Evolutionary conservation across 2,329 filamentous ascomycete species (phyloP).

Genomic region (Colletotrichum coccodes): DNA sequence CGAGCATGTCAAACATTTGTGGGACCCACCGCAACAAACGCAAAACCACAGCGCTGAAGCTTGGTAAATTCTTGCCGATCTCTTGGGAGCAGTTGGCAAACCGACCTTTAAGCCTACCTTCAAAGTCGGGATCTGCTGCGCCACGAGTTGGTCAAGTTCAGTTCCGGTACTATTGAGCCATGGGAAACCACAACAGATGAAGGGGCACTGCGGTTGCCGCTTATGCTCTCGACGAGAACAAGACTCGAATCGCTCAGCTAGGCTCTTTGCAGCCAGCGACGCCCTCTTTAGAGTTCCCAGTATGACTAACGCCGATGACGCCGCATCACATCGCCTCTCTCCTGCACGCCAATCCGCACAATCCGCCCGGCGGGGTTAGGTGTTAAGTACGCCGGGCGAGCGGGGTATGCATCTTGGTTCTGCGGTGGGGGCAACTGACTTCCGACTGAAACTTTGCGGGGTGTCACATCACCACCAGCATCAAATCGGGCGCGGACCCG

Average conservation of each 20-base stretch:
- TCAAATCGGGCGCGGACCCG: conserved; percentile 20
- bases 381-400: background rate
- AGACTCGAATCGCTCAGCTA: background rate
- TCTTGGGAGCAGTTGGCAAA: too few relatives aligned
- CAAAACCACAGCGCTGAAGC: too few relatives aligned
- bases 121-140: too few relatives aligned
- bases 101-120: too few relatives aligned
- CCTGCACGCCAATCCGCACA: background rate
- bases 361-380: conserved; percentile 12
- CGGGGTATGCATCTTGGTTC: conserved; percentile 7
- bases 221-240: too few relatives aligned
- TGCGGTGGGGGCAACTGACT: conserved; percentile 2
- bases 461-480: background rate
- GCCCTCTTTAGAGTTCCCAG: background rate
- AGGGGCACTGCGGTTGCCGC: too few relatives aligned
- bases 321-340: background rate
- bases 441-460: conserved; percentile 13
- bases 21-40: too few relatives aligned
- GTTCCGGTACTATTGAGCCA: too few relatives aligned
- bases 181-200: too few relatives aligned
- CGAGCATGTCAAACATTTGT: too few relatives aligned
- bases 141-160: too few relatives aligned
- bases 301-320: background rate
- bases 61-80: too few relatives aligned
- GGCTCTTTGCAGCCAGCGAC: background rate